phyloP scores from a whole-genome alignment of 345 rosid species.

The Salix suchowensis region DNA sequence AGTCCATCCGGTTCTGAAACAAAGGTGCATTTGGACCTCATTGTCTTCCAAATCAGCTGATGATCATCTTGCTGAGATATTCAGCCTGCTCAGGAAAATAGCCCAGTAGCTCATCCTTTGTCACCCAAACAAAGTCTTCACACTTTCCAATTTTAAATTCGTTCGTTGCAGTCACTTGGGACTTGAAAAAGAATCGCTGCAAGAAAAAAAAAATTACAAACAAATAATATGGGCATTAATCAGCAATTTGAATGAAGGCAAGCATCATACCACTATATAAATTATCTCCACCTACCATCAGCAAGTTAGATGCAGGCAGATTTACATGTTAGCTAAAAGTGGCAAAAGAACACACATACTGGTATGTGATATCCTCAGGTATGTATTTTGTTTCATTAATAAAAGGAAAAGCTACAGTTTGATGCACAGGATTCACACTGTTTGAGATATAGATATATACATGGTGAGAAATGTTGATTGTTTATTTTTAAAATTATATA shows the following conservation, averaged over 20 bases:
- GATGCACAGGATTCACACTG: too few relatives aligned
- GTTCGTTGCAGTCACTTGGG: slow-evolving; percentile 74
- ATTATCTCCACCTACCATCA: neutral
- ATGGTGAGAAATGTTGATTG: too few relatives aligned
- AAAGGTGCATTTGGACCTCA: neutral
- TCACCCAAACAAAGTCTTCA: slow-evolving; percentile 81
- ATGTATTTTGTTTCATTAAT: too few relatives aligned
- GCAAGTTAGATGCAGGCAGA: too few relatives aligned
- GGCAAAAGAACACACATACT: too few relatives aligned
- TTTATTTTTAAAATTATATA: too few relatives aligned
- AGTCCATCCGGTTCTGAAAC: neutral
- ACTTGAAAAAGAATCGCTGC: slow-evolving; percentile 90
- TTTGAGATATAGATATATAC: too few relatives aligned
- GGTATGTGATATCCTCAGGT: too few relatives aligned
- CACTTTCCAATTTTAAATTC: slow-evolving; percentile 64
- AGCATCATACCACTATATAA: neutral
- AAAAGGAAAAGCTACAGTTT: too few relatives aligned
- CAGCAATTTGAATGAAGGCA: neutral
- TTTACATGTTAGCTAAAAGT: too few relatives aligned
- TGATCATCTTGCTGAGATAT: slow-evolving; percentile 76
- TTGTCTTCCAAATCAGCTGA: slow-evolving; percentile 43
- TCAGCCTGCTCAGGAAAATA: slow-evolving; percentile 76
- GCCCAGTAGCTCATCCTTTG: slow-evolving; percentile 85
- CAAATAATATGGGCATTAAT: neutral
- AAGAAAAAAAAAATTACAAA: neutral